Evolutionary conservation across 169 alveolate genomes (phyloP).

Genomic region (Toxoplasma gondii): DNA sequence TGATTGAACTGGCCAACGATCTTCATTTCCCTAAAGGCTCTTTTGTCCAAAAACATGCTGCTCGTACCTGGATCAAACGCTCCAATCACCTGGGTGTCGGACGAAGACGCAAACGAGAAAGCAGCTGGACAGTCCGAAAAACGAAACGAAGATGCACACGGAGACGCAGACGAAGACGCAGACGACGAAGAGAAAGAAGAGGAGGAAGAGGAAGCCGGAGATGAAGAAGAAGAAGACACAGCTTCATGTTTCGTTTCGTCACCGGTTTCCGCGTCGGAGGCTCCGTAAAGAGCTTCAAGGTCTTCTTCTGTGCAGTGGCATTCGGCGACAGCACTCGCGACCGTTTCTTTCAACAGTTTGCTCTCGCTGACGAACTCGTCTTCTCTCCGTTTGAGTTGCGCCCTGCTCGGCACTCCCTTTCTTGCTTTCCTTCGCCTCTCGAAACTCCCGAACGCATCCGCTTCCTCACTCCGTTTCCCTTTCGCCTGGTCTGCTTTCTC

Average conservation of each 20-base stretch:
- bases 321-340: not conserved
- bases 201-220: not conserved
- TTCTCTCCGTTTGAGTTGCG: not conserved
- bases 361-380: not conserved
- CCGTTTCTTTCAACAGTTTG: not conserved
- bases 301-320: not conserved
- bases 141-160: no score
- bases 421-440: not conserved
- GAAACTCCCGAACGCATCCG: not conserved
- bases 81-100: not conserved
- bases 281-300: not conserved
- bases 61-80: constrained; percentile 29
- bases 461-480: not conserved
- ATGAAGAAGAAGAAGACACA: no score
- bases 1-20: constrained; percentile 94
- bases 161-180: not conserved
- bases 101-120: not conserved
- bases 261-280: not conserved
- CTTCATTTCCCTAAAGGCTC: constrained; percentile 83
- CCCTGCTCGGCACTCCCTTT: not conserved
- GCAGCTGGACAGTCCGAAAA: no score
- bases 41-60: constrained; percentile 76
- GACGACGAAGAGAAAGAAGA: not conserved
- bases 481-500: not conserved
- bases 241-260: not conserved